Percentiles rank a stretch among this genome's conserved stretches.
Evolutionary conservation across 2,329 filamentous ascomycete genomes (phyloP).

Genomic region (Chaetoscypha palmicola): DNA sequence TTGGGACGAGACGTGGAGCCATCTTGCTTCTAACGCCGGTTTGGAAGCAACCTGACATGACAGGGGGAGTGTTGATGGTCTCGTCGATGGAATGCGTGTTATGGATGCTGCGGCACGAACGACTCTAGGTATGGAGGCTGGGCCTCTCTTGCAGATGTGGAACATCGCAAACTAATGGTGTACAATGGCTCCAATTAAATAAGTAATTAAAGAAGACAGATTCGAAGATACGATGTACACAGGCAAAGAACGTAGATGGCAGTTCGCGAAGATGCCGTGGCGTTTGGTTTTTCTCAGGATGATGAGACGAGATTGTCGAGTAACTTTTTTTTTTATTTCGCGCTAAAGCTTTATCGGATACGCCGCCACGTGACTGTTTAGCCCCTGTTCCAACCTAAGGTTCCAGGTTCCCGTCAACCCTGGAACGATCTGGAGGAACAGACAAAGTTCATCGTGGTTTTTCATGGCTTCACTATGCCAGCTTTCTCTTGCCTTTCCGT

Average conservation of each 20-base stretch:
- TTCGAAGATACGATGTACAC: conserved; percentile 8
- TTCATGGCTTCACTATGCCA: no score
- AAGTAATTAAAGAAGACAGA: conserved; percentile 12
- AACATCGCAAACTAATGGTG: conserved; percentile 24
- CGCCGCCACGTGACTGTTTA: not conserved
- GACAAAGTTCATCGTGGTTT: no score
- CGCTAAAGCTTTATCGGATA: conserved; percentile 1
- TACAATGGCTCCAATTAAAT: conserved; percentile 8
- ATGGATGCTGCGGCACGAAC: conserved; percentile 20
- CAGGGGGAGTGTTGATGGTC: conserved; percentile 22
- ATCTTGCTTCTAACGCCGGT: conserved; percentile 20
- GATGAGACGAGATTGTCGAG: conserved; percentile 3
- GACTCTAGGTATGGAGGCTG: conserved; percentile 28
- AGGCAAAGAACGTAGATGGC: conserved; percentile 11
- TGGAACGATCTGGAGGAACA: no score
- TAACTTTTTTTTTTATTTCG: not conserved
- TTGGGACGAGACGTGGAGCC: conserved; percentile 24
- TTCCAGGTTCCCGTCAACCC: no score
- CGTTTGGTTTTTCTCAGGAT: not conserved
- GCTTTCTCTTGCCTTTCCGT: no score
- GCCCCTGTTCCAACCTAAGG: no score
- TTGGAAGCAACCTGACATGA: conserved; percentile 13
- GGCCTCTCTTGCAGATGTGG: conserved; percentile 29
- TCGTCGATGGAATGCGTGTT: conserved; percentile 22
- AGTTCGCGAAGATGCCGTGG: not conserved